Conservation (phyloP, 257 asterid species). For the Salvia splendens region DNA sequence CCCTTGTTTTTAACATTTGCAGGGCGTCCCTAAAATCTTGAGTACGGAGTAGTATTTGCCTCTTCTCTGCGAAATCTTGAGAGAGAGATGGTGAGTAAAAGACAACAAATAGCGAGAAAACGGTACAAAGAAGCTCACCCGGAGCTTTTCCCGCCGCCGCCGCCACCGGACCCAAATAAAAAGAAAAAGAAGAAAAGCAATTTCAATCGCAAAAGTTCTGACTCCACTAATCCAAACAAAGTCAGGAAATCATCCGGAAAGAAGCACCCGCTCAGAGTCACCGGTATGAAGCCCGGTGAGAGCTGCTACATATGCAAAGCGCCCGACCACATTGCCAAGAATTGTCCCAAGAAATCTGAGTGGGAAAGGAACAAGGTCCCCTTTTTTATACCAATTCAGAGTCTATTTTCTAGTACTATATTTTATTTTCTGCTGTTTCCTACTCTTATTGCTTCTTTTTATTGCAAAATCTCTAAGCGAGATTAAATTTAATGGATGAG, state of each 20-base stretch:
- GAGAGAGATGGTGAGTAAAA: constrained; percentile 63
- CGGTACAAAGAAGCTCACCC: constrained; percentile 69
- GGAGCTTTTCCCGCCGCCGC: constrained; percentile 74
- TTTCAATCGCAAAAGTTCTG: constrained; percentile 59
- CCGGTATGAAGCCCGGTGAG: constrained; percentile 98
- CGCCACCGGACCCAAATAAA: constrained; percentile 66
- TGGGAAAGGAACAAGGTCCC: constrained; percentile 95
- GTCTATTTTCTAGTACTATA: neutral
- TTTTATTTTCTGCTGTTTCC: neutral
- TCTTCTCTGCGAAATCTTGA: neutral
- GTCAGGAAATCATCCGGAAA: constrained; percentile 44
- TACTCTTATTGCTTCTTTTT: neutral
- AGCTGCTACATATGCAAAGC: constrained; percentile 85
- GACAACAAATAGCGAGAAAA: constrained; percentile 67
- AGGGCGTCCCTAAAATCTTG: constrained; percentile 18
- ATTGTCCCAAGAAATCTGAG: constrained; percentile 69
- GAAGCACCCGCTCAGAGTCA: constrained; percentile 75
- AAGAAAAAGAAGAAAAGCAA: constrained; percentile 51
- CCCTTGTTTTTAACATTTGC: neutral
- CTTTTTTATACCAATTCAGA: neutral
- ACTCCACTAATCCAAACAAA: constrained; percentile 40
- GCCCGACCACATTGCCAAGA: constrained; percentile 76
- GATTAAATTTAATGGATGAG: too few species aligned
- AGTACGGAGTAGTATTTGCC: too few species aligned
- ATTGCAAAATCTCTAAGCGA: too few species aligned